phyloP scores from a whole-genome alignment of 2,329 filamentous ascomycete genomes.

The Colletotrichum theobromicola region DNA sequence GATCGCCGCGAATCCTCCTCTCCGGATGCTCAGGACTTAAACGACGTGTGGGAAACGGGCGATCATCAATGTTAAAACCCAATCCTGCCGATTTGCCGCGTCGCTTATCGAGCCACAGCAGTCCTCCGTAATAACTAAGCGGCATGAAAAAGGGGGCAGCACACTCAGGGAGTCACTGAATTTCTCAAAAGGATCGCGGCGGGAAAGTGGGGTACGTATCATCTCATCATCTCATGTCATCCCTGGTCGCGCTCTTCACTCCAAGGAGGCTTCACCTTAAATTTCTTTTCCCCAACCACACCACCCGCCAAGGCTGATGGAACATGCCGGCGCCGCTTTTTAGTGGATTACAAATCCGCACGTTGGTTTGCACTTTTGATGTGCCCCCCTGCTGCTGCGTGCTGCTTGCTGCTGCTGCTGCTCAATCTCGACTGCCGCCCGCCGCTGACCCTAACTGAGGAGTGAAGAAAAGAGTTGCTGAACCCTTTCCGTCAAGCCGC shows the following conservation, averaged over 20 bases:
- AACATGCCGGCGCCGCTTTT: neutral
- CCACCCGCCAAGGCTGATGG: neutral
- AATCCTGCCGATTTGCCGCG: neutral
- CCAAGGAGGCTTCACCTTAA: neutral
- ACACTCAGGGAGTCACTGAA: neutral
- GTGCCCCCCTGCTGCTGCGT: too few relatives aligned
- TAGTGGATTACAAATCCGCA: constrained; percentile 18
- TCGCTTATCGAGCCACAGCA: neutral
- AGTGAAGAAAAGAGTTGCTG: neutral
- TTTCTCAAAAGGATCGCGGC: neutral
- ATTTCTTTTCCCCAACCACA: neutral
- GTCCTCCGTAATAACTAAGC: too few relatives aligned
- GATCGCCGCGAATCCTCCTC: neutral
- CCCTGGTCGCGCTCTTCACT: neutral
- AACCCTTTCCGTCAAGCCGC: neutral
- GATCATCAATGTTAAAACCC: neutral
- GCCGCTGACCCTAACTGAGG: neutral
- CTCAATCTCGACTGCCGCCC: neutral
- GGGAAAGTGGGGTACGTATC: neutral
- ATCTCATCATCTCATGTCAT: neutral
- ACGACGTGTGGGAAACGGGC: neutral
- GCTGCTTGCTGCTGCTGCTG: too few relatives aligned
- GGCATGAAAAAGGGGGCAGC: neutral
- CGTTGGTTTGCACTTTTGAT: neutral
- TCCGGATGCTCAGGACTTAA: neutral